These are phyloP conservation scores for Globisporangium radiosum DNA, from an alignment of 352 stramenopile genomes.

Conservation along the genomic window DNA sequence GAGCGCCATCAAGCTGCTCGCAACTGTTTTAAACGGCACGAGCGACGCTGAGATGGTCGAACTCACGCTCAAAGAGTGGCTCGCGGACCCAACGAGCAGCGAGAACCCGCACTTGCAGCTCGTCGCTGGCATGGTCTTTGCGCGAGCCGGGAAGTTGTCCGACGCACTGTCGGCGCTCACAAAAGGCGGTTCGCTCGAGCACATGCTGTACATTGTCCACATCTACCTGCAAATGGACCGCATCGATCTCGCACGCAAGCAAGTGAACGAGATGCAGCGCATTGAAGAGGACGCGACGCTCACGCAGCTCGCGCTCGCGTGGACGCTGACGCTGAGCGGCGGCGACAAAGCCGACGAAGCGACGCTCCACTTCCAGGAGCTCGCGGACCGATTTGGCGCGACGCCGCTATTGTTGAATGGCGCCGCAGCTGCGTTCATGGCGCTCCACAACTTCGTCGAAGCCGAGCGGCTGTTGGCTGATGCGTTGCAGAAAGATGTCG, in stretches of 20 bases:
- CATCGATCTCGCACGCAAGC: constrained; percentile 87
- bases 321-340: constrained; percentile 80
- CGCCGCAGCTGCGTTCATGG: constrained; percentile 88
- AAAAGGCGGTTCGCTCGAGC: constrained; percentile 89
- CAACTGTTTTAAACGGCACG: constrained; percentile 71
- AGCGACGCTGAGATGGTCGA: constrained; percentile 84
- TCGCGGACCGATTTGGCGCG: constrained; percentile 93
- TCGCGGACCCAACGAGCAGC: constrained; percentile 65
- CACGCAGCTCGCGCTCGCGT: constrained; percentile 91
- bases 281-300: constrained; percentile 96
- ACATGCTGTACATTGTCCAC: constrained; percentile 84
- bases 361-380: constrained; percentile 89
- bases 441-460: constrained; percentile 85
- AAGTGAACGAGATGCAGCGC: constrained; percentile 85
- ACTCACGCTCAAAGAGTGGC: constrained; percentile 89
- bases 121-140: constrained; percentile 92
- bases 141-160: constrained; percentile 88
- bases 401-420: constrained; percentile 91
- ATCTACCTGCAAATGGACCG: constrained; percentile 93
- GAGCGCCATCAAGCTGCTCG: constrained; percentile 84
- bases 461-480: constrained; percentile 88
- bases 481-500: constrained; percentile 74
- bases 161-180: constrained; percentile 92
- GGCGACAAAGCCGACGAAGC: constrained; percentile 86
- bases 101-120: constrained; percentile 91